Conservation (phyloP, 306 rosid species). For the Psophocarpus tetragonolobus region DNA sequence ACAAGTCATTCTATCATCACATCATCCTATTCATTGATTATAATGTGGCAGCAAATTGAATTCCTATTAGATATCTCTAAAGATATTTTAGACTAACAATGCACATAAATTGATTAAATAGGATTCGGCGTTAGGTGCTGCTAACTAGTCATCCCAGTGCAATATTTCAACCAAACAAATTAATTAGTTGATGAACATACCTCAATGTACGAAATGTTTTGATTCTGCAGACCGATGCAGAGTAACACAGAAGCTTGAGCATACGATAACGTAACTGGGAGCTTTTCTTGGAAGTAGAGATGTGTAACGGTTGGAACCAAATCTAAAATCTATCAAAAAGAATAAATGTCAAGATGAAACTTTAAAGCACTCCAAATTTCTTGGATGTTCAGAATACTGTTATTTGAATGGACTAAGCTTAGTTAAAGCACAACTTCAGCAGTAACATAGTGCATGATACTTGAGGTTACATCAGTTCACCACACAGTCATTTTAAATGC, state of each 20-base stretch:
- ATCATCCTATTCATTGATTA: not conserved
- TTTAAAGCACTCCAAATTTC: not conserved
- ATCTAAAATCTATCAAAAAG: slow-evolving; percentile 69
- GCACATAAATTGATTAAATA: not conserved
- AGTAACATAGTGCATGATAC: slow-evolving; percentile 2
- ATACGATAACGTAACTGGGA: slow-evolving; percentile 71
- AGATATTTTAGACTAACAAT: not conserved
- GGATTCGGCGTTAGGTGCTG: not conserved
- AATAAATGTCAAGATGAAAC: slow-evolving; percentile 27
- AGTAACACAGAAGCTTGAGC: slow-evolving; percentile 85
- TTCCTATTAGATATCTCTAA: not conserved
- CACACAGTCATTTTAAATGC: slow-evolving; percentile 5
- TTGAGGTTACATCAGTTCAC: not conserved
- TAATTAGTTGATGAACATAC: slow-evolving; percentile 47
- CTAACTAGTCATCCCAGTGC: slow-evolving; percentile 1
- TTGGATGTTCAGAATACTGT: not conserved
- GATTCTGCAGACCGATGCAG: slow-evolving; percentile 85
- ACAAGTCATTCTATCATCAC: not conserved
- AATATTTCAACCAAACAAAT: slow-evolving; percentile 4
- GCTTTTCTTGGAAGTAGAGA: slow-evolving; percentile 69
- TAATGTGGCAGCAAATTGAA: not conserved
- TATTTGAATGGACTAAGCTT: not conserved
- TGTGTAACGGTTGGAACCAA: slow-evolving; percentile 68
- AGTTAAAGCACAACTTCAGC: slow-evolving; percentile 1
- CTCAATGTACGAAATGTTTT: slow-evolving; percentile 69